phyloP scores from a whole-genome alignment of 106 monocot species.

The Amphibolis antarctica region DNA sequence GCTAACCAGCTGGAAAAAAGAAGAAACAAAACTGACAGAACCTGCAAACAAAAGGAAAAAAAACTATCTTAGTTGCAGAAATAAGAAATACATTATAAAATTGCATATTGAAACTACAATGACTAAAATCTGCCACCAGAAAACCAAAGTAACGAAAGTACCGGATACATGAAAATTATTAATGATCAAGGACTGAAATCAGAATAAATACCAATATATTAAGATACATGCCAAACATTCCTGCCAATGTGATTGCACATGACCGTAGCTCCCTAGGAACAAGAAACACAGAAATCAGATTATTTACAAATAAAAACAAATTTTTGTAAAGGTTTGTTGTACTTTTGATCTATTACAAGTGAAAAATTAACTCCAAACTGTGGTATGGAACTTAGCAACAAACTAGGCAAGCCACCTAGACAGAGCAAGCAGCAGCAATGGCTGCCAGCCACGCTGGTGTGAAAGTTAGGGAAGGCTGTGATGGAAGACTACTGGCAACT shows the following conservation, averaged over 20 bases:
- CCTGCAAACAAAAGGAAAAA: conserved; percentile 33
- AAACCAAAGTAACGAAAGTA: background rate
- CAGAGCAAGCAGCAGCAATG: too few relatives aligned
- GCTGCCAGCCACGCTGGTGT: too few relatives aligned
- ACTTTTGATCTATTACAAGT: too few relatives aligned
- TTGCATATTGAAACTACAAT: background rate
- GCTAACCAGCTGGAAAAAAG: conserved; percentile 92
- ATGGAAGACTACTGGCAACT: too few relatives aligned
- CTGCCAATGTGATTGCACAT: conserved; percentile 67
- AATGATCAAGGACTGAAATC: background rate
- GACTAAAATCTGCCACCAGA: too few relatives aligned
- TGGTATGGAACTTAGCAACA: too few relatives aligned
- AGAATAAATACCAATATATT: conserved; percentile 71
- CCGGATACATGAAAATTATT: background rate
- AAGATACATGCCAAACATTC: conserved; percentile 76
- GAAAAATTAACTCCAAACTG: too few relatives aligned
- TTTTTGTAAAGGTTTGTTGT: too few relatives aligned
- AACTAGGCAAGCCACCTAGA: too few relatives aligned
- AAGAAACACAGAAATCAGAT: conserved; percentile 6
- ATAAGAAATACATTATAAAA: background rate
- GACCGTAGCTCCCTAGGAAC: conserved; percentile 51
- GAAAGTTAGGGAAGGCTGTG: too few relatives aligned
- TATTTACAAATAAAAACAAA: too few relatives aligned
- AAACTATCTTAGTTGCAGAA: background rate
- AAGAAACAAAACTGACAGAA: conserved; percentile 68